Evolutionary conservation across 306 rosid genomes (phyloP).

Genomic region (Vicia faba): DNA sequence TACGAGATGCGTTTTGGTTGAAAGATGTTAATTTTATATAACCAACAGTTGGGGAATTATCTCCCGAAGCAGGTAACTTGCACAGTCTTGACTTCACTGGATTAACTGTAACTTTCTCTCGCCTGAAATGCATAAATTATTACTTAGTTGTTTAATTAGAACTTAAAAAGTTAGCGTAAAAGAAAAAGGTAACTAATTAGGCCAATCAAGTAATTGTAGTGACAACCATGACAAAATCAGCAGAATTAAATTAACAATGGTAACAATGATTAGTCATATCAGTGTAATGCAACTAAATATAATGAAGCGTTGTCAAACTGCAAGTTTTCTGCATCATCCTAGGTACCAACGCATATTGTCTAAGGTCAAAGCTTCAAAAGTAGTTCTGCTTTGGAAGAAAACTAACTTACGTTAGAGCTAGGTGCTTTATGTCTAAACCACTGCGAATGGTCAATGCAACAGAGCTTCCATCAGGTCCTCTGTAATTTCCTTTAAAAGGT

Average conservation of each 20-base stretch:
- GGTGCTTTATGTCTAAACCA: conserved; percentile 71
- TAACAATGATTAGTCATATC: not conserved
- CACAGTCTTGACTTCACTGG: conserved; percentile 92
- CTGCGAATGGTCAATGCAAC: conserved; percentile 78
- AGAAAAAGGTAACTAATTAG: conserved; percentile 7
- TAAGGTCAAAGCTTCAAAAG: conserved; percentile 22
- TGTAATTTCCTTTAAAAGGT: conserved; percentile 47
- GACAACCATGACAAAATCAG: conserved; percentile 10
- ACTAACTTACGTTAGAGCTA: conserved; percentile 63
- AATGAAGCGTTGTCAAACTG: conserved; percentile 15
- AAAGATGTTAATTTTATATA: conserved; percentile 87
- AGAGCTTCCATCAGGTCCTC: conserved; percentile 92
- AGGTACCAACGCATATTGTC: conserved; percentile 11
- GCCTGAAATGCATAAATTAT: conserved; percentile 55
- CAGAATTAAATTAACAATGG: conserved; percentile 2
- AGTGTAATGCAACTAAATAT: not conserved
- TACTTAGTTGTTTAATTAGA: not conserved
- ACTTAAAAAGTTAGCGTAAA: not conserved
- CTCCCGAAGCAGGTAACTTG: conserved; percentile 68
- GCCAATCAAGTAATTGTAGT: conserved; percentile 13
- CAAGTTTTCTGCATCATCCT: conserved; percentile 18
- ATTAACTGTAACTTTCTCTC: conserved; percentile 87
- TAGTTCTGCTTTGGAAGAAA: conserved; percentile 7
- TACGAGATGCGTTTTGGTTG: conserved; percentile 89
- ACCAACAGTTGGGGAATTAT: conserved; percentile 70